Evolutionary conservation across 2,329 filamentous ascomycete genomes (phyloP).

Genomic region (Pseudogymnoascus sp.): DNA sequence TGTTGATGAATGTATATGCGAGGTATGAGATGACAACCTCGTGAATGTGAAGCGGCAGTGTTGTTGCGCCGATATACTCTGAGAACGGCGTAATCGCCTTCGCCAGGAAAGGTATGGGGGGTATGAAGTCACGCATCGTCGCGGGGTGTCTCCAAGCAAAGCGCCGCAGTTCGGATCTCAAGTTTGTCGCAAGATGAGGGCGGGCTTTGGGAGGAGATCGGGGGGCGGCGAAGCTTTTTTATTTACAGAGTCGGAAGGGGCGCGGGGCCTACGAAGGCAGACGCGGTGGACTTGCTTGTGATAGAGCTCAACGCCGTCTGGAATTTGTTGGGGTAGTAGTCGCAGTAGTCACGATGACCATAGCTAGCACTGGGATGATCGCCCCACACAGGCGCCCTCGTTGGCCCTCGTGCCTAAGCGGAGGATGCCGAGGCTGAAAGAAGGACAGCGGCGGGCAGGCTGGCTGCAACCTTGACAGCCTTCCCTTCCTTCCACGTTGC

Average conservation of each 20-base stretch:
- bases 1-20: constrained; percentile 62
- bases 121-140: constrained; percentile 61
- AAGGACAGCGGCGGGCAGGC: no score
- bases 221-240: neutral
- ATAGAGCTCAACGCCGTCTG: neutral
- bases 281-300: neutral
- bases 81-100: constrained; percentile 55
- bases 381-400: constrained; percentile 2
- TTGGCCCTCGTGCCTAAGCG: constrained; percentile 2
- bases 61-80: constrained; percentile 51
- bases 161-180: no score
- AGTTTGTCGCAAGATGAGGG: neutral
- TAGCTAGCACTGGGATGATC: constrained; percentile 1
- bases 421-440: neutral
- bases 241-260: neutral
- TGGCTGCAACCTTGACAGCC: neutral
- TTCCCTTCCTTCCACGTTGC: neutral
- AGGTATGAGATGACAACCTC: constrained; percentile 60
- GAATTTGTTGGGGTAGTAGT: constrained; percentile 4
- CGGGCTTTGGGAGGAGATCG: neutral
- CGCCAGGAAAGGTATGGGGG: constrained; percentile 46
- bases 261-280: neutral
- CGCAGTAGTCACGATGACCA: constrained; percentile 8
- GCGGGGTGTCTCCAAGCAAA: neutral
- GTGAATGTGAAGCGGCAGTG: constrained; percentile 69